These are phyloP conservation scores for Tephrocybe sp. DNA, from an alignment of 768 basidiomycete genomes.

Conservation along the genomic window DNA sequence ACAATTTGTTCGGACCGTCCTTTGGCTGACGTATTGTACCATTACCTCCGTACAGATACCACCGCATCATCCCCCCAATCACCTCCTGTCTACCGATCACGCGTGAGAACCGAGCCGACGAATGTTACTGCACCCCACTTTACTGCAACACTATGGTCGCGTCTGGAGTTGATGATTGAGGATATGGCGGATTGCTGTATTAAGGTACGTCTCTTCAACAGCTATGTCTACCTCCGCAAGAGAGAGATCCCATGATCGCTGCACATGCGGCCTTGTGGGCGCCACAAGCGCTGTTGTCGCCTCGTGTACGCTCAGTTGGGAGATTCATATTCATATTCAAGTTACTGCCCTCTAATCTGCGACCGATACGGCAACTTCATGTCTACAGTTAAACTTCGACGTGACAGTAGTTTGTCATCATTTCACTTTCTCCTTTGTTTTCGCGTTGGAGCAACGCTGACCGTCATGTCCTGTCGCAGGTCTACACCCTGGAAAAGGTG, in stretches of 20 bases:
- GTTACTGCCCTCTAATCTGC: background rate
- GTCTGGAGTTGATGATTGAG: slow-evolving; percentile 79
- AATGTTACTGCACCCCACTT: slow-evolving; percentile 85
- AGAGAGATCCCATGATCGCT: slow-evolving; percentile 2
- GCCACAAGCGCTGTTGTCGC: slow-evolving; percentile 15
- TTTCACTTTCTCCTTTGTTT: background rate
- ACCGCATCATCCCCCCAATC: slow-evolving; percentile 27
- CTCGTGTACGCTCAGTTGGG: slow-evolving; percentile 9
- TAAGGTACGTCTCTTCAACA: slow-evolving; percentile 52
- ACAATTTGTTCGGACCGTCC: background rate
- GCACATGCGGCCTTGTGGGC: slow-evolving; percentile 6
- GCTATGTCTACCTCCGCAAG: background rate
- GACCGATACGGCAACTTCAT: background rate
- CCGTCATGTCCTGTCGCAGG: slow-evolving; percentile 40
- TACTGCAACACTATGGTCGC: slow-evolving; percentile 73
- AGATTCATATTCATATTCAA: background rate
- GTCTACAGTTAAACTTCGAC: background rate
- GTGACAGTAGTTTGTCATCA: background rate
- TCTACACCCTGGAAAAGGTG: slow-evolving; percentile 94
- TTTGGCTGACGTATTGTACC: background rate
- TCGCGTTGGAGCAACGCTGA: background rate
- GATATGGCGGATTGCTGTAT: slow-evolving; percentile 90
- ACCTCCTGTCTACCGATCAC: slow-evolving; percentile 74
- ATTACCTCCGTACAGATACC: slow-evolving; percentile 13
- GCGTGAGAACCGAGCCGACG: slow-evolving; percentile 88